Evolutionary conservation across 306 rosid species (phyloP), one percentile per base, ranked within the genome.

Genomic region (Casuarina cunninghamiana): DNA sequence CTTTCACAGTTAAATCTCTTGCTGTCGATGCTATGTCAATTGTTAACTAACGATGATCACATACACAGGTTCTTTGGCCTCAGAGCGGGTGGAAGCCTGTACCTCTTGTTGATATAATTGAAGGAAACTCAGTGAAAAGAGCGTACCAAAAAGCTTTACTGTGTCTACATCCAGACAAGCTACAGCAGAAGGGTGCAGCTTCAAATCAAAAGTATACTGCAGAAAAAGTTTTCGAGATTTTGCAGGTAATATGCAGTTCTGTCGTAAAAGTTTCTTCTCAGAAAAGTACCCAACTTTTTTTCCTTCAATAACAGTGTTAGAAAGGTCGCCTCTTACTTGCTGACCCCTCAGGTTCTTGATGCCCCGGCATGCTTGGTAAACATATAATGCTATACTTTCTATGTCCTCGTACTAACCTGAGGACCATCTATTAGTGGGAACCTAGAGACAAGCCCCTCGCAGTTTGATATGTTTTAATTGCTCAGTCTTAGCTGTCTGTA

Each of bases 161-260:
- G 37, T 91, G 91, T 79, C 86, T 96, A 49, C 99, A 96, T 87
- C 99, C 99, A 17, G 99, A 96, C 85, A 96, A 96, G 83, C 89
- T 96, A 82, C 99, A 91, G 81, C 99, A 96, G 85, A 96, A 92
- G 84, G 93, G 94, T 79, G 99, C 93, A 80, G 67, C 94, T 76
- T 81, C 90, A 32, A 83, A 86, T 50, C 93, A 93, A 77, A 93
- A 86, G 80, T 93, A 93, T 89, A 83, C 74, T 32, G 99, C 99
- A 44, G 98, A 88, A 76, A 93, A 87, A 72, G 93, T 93, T 84
- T 91, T 88, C 55, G 98, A 93, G 46, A 87, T 89, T 83, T 85
- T 96, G 86, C 98, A 96, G 97, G 99, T 87, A 83, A 73, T 38
- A 67, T 77, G 5, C 13, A 17, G 44, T 57, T 46, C 3, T 69